These are phyloP conservation scores for Rhinocladiella similis DNA, from an alignment of 2,329 filamentous ascomycete species.

Conservation along the genomic window DNA sequence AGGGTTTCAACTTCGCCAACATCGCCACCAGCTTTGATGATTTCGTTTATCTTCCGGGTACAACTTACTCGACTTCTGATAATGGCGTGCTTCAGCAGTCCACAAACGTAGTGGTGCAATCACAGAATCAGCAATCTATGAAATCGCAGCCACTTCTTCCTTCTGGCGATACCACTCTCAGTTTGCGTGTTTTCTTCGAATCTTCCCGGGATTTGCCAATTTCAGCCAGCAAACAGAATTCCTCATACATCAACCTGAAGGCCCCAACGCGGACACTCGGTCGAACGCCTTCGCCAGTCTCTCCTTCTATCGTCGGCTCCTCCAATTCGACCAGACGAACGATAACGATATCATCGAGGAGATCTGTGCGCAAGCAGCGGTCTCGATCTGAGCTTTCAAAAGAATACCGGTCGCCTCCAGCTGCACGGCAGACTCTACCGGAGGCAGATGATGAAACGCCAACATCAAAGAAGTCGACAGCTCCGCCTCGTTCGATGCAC, in stretches of 20 bases:
- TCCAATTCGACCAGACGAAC: constrained; percentile 6
- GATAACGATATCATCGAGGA: constrained; percentile 13
- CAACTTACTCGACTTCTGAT: constrained; percentile 35
- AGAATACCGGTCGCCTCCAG: constrained; percentile 7
- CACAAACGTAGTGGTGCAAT: background rate
- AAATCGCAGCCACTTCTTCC: constrained; percentile 1
- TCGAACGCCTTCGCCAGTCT: background rate
- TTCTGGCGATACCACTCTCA: constrained; percentile 14
- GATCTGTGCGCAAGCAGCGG: constrained; percentile 12
- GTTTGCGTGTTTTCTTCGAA: constrained; percentile 15
- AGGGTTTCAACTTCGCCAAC: constrained; percentile 49
- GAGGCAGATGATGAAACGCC: background rate
- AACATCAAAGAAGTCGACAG: background rate
- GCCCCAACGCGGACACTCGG: constrained; percentile 2
- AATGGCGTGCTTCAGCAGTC: background rate
- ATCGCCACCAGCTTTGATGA: constrained; percentile 44
- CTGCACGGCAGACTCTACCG: too few relatives aligned
- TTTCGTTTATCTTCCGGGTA: constrained; percentile 48
- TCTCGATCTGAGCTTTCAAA: constrained; percentile 10
- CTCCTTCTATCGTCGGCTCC: constrained; percentile 3
- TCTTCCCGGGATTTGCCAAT: constrained; percentile 5
- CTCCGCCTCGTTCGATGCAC: too few relatives aligned
- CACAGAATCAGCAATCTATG: background rate
- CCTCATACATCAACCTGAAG: constrained; percentile 8
- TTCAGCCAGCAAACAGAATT: background rate